Conservation (phyloP, 2,329 filamentous ascomycete species). For the Talaromyces marneffei region DNA sequence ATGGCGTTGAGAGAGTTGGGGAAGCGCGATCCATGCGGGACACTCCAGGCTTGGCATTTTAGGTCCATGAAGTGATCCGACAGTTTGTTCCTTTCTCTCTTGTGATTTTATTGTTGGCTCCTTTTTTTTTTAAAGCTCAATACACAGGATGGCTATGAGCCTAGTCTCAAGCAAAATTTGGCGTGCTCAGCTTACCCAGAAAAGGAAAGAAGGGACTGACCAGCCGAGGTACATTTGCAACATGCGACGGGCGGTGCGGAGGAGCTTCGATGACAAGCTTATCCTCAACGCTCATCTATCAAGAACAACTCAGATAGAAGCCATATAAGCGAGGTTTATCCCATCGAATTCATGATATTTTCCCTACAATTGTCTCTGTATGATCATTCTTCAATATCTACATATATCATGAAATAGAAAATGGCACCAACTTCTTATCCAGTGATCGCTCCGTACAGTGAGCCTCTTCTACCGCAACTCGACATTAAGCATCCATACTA, state of each 20-base stretch:
- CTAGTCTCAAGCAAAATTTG: neutral
- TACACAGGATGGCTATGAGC: neutral
- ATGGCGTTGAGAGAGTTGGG: neutral
- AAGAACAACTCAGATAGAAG: neutral
- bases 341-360: neutral
- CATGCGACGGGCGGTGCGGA: neutral
- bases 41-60: neutral
- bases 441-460: conserved; percentile 34
- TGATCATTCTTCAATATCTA: neutral
- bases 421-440: conserved; percentile 11
- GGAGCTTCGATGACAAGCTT: neutral
- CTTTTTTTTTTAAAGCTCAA: neutral
- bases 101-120: neutral
- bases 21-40: neutral
- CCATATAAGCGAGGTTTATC: neutral
- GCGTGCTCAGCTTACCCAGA: neutral
- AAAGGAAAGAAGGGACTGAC: neutral
- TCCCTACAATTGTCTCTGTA: too few species aligned
- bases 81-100: neutral
- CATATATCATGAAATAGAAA: neutral
- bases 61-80: neutral
- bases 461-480: conserved; percentile 44
- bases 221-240: conserved; percentile 4
- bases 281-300: neutral
- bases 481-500: conserved; percentile 50